Base-by-base conservation (phyloP, 2,329 filamentous ascomycete genomes). In the Penicillium capsulatum region DNA sequence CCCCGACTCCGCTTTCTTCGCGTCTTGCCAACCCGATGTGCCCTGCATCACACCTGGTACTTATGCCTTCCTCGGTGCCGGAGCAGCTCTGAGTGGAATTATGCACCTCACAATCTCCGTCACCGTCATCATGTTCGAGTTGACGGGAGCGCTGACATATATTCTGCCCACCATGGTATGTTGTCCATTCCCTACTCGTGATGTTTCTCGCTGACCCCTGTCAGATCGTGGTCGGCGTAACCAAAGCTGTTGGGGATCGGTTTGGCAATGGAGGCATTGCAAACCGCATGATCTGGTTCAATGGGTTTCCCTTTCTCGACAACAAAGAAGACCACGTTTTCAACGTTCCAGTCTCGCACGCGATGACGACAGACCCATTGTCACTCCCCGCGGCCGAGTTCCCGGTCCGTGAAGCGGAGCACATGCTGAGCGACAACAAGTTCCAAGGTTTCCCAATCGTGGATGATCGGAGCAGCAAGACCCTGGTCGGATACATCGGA, bases 251-350 rank as follows among this genome's bases (percentile, higher is more conserved):
- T 32, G 83, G 86, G 46, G 88, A 94, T 51, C 75, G 89, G 9
- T 92, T 94, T 58, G 88, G 89, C n/a, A 94, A 91, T 60, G 92
- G 91, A 19, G 92, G 92, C 32, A 97, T 98, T 42, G 92, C 92
- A 15, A 92, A 98, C 64, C 84, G 89, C 46, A 95, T 96, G 87
- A 98, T 98, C 55, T 95, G 89, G 84, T 95, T 96, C 69, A 97
- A 88, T 54, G 92, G 92, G 1, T 95, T 96, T 58, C 92, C 92
- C 0, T 98, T 94, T 67, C 75, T 98, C 2, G 92, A 98, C 68
- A 94, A 86, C 65, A 98, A 98, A 61, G 91, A 97, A 65, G 92
- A 97, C 41, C 90, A 96, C 66, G 90, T 90, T 37, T 96, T 97
- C 65, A 91, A 90, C 32, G 90, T 97, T 1, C 85, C 92, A 0